A percentile compares a stretch with the other conserved stretches of the same genome.
Evolutionary conservation across 2,329 filamentous ascomycete species (phyloP).

Genomic region (Fusarium ramigenum): DNA sequence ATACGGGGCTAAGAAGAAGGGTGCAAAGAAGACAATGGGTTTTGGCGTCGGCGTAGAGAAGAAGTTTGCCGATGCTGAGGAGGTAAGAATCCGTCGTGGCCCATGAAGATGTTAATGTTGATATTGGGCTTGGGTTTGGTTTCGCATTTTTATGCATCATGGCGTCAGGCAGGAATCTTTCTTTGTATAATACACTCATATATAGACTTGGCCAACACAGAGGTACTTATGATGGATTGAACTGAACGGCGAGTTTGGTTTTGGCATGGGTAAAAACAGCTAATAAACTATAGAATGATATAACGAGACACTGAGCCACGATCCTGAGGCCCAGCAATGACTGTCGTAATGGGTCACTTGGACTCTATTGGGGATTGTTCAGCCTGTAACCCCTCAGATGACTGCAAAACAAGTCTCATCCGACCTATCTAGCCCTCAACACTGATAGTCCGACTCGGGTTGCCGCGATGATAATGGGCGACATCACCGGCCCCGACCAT

Average conservation of each 20-base stretch:
- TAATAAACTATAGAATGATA: neutral
- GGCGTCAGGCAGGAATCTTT: slow-evolving; percentile 14
- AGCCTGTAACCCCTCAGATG: neutral
- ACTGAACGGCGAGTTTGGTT: neutral
- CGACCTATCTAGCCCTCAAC: neutral
- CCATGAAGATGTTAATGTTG: slow-evolving; percentile 9
- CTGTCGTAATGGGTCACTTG: neutral
- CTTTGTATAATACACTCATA: slow-evolving; percentile 18
- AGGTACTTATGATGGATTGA: neutral
- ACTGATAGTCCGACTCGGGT: neutral
- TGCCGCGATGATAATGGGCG: neutral
- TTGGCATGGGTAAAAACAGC: neutral
- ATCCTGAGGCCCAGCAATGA: neutral
- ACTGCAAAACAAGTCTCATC: neutral
- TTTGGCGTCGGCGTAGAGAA: slow-evolving; percentile 61
- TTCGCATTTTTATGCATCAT: neutral
- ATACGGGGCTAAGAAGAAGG: slow-evolving; percentile 83
- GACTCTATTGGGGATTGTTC: neutral
- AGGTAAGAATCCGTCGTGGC: slow-evolving; percentile 54
- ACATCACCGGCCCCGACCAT: neutral
- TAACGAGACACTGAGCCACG: neutral
- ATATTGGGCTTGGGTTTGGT: neutral
- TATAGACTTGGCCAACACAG: slow-evolving; percentile 30
- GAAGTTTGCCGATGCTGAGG: slow-evolving; percentile 51
- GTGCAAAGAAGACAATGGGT: slow-evolving; percentile 67